Conservation (phyloP, 2,329 filamentous ascomycete genomes). For the Diaporthe batatas region DNA sequence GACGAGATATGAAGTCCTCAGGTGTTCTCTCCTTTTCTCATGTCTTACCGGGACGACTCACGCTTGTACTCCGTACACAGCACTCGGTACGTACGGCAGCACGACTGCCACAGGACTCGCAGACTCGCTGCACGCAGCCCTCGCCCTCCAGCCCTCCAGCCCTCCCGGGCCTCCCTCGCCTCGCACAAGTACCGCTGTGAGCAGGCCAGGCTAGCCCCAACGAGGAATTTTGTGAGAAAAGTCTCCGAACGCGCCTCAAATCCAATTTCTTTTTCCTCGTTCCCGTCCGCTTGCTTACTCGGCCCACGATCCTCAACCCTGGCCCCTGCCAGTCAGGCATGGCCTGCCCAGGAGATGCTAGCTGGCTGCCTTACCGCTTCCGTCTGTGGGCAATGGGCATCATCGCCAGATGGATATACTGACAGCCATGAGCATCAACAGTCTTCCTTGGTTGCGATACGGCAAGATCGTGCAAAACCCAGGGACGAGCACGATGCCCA, state of each 20-base stretch:
- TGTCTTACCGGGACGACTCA: neutral
- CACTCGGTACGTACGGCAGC: neutral
- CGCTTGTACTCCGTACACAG: neutral
- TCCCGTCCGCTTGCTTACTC: slow-evolving; percentile 9
- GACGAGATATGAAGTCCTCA: slow-evolving; percentile 7
- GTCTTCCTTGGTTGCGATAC: slow-evolving; percentile 12
- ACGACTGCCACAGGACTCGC: too few species aligned
- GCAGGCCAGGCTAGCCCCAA: neutral
- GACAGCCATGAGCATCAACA: slow-evolving; percentile 6
- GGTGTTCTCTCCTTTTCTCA: neutral
- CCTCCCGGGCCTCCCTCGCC: too few species aligned
- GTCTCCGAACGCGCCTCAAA: slow-evolving; percentile 24
- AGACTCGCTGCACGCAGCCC: too few species aligned
- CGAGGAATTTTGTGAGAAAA: slow-evolving; percentile 13
- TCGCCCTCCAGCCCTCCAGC: too few species aligned
- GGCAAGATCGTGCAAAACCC: slow-evolving; percentile 16
- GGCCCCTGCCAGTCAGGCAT: slow-evolving; percentile 1
- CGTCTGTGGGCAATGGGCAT: neutral
- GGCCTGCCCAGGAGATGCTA: neutral
- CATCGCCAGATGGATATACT: neutral
- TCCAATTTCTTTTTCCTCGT: slow-evolving; percentile 31
- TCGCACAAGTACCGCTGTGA: neutral
- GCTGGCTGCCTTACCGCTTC: slow-evolving; percentile 2
- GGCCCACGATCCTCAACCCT: slow-evolving; percentile 11
- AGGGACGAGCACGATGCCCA: slow-evolving; percentile 21